Evolutionary conservation across 805 yeast genomes (phyloP), one percentile per base, ranked within the genome.

Genomic region (Candida nonsorbophila): DNA sequence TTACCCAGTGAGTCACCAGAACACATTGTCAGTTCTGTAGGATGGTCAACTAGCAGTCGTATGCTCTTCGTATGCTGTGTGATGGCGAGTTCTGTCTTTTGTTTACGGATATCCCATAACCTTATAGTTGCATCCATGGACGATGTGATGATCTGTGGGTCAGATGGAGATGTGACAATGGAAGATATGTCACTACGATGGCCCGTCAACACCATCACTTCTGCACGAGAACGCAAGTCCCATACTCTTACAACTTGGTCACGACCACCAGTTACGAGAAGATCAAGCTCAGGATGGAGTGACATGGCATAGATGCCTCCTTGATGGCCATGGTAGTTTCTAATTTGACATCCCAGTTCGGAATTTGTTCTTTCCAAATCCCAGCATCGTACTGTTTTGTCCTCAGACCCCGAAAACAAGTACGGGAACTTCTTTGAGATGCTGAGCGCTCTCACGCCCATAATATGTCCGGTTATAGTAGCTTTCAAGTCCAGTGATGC

Each of bases 261-360:
- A 34, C 95, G 62, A 13, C 97, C 94, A 4, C 87, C 98, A 3
- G 94, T 82, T 6, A 82, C 84, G 9, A 87, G 55, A 6, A 90
- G 58, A 43, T 88, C 94, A 15, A 88, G 56, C 3, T 86, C 84
- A 0, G 97, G 97, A 51, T 90, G 97, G 10, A 87, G 51, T 34
- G 79, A 90, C 24, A 88, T 66, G 0, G 94, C 68, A 47, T 85
- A 86, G 2, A 92, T 84, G 4, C 95, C 94, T 17, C 94, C 84
- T 15, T 85, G 65, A 58, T 92, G 98, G 3, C 98, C 99, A 57
- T 88, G 94, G 54, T 85, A 92, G 44, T 87, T 86, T 32, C 97
- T 64, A 4, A 87, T 73, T 41, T 61, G 65, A 36, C 67, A 59
- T 7, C 71, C 71, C 9, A 58, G 47, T 2, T 52, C 37, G 2